phyloP scores from a whole-genome alignment of 306 rosid genomes.

The Pueraria montana region DNA sequence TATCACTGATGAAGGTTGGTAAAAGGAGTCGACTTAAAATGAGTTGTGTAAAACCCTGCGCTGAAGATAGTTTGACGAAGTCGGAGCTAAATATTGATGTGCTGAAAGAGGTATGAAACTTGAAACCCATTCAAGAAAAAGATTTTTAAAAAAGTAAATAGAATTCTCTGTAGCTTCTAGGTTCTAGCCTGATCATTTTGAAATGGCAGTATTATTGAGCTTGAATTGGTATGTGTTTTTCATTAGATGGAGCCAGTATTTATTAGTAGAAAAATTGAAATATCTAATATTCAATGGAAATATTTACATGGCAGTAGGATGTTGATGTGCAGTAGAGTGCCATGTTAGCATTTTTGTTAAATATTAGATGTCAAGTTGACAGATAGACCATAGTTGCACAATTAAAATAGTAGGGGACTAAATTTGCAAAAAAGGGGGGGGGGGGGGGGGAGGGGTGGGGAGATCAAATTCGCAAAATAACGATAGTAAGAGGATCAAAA shows the following conservation, averaged over 20 bases:
- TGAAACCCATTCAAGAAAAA: constrained; percentile 34
- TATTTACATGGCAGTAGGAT: neutral
- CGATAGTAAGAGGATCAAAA: neutral
- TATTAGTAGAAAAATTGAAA: constrained; percentile 13
- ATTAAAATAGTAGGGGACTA: neutral
- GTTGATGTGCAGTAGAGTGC: neutral
- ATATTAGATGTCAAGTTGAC: neutral
- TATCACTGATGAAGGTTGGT: constrained; percentile 81
- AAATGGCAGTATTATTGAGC: constrained; percentile 20
- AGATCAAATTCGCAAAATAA: neutral
- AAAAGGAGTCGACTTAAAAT: constrained; percentile 76
- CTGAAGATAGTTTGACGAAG: constrained; percentile 88
- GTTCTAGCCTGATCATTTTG: constrained; percentile 38
- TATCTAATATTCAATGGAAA: neutral
- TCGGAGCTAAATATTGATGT: constrained; percentile 86
- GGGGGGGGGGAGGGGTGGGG: no score
- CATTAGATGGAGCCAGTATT: neutral
- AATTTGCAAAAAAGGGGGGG: neutral
- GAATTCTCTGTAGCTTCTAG: constrained; percentile 9
- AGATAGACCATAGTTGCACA: neutral
- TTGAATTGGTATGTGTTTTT: constrained; percentile 26
- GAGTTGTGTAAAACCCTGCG: constrained; percentile 83
- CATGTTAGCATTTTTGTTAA: neutral
- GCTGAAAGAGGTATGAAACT: constrained; percentile 83
- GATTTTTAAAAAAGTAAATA: constrained; percentile 19